Conservation (phyloP, 352 stramenopile genomes). For the Phytophthora idaei region DNA sequence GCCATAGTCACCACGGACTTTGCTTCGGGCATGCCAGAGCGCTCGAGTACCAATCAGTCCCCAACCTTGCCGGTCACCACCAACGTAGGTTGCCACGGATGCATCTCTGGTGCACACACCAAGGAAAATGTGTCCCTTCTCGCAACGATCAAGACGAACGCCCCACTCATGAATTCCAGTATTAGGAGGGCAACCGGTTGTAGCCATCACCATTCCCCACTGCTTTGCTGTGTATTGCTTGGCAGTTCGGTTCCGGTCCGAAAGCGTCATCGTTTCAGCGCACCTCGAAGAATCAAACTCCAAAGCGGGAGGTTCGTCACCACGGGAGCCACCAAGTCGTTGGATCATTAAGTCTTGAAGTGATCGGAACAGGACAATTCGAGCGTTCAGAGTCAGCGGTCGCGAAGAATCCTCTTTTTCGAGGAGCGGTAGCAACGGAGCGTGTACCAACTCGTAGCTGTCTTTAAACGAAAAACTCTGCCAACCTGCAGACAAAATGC, state of each 20-base stretch:
- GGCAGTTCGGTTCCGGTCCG: conserved; percentile 80
- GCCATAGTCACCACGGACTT: conserved; percentile 89
- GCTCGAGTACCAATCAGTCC: conserved; percentile 88
- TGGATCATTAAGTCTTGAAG: conserved; percentile 89
- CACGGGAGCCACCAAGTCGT: conserved; percentile 69
- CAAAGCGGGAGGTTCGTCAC: conserved; percentile 77
- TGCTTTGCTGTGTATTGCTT: conserved; percentile 92
- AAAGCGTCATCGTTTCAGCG: conserved; percentile 90
- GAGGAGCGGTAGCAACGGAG: conserved; percentile 69
- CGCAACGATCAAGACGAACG: conserved; percentile 85
- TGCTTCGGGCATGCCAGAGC: conserved; percentile 90
- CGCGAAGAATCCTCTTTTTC: conserved; percentile 42
- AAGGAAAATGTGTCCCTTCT: conserved; percentile 92
- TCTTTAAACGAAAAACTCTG: conserved; percentile 59
- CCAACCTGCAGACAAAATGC: conserved; percentile 64
- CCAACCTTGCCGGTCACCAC: conserved; percentile 89
- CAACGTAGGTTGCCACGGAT: conserved; percentile 88
- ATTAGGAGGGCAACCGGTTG: conserved; percentile 82
- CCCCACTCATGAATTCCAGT: conserved; percentile 89
- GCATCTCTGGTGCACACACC: conserved; percentile 87
- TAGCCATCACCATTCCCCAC: conserved; percentile 91
- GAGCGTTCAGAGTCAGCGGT: conserved; percentile 39
- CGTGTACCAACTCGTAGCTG: conserved; percentile 68
- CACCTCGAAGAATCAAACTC: conserved; percentile 89
- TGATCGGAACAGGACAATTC: conserved; percentile 74